phyloP scores from a whole-genome alignment of 225 moss, liverwort and hornwort genomes.

The Bryoerythrophyllum caledonicum region DNA sequence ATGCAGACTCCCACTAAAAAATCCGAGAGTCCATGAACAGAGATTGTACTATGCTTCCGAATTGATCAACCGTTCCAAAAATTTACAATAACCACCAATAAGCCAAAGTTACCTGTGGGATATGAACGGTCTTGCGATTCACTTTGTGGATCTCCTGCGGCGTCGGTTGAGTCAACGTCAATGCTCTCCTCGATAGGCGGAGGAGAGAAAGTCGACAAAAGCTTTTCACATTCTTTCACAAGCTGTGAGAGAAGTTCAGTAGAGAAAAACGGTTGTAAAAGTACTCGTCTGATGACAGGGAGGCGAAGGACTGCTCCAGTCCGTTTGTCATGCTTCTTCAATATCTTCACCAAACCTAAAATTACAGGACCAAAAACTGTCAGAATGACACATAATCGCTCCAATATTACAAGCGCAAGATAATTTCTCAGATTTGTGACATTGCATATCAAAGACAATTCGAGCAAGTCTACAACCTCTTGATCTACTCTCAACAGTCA shows the following conservation, averaged over 20 bases:
- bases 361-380: neutral
- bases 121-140: slow-evolving; percentile 15
- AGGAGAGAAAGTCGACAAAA: slow-evolving; percentile 50
- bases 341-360: slow-evolving; percentile 78
- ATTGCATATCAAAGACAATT: neutral
- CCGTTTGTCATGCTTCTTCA: slow-evolving; percentile 97
- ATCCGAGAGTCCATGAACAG: neutral
- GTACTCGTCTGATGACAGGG: slow-evolving; percentile 70
- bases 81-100: neutral
- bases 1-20: neutral
- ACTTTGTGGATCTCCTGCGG: slow-evolving; percentile 17
- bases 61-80: neutral
- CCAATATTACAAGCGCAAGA: neutral
- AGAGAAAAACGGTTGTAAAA: slow-evolving; percentile 91
- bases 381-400: neutral
- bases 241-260: slow-evolving; percentile 74
- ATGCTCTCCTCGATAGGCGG: slow-evolving; percentile 46
- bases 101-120: slow-evolving; percentile 36
- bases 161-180: slow-evolving; percentile 28
- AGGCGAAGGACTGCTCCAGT: slow-evolving; percentile 80
- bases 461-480: neutral
- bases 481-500: neutral
- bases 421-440: neutral
- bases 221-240: slow-evolving; percentile 54
- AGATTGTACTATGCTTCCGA: neutral